Evolutionary conservation across 2,329 filamentous ascomycete species (phyloP).

Genomic region (Chalaropsis thielavioides): DNA sequence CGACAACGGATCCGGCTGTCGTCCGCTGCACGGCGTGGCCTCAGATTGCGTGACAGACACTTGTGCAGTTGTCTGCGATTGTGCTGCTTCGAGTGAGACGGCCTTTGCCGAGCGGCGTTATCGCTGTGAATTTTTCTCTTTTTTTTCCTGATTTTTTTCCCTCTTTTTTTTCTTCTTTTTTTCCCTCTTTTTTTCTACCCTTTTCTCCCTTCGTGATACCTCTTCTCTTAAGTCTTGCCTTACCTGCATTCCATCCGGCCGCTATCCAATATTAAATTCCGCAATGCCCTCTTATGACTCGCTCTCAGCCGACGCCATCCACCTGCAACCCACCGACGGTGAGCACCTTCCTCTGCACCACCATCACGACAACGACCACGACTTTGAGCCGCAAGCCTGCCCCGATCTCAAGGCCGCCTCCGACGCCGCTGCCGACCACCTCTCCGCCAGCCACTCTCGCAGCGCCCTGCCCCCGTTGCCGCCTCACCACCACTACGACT

Average conservation of each 20-base stretch:
- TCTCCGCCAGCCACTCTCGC: background rate
- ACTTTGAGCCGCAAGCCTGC: slow-evolving; percentile 1
- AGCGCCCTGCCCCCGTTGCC: background rate
- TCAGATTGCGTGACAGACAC: too few species aligned
- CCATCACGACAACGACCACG: slow-evolving; percentile 6
- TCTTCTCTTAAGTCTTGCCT: background rate
- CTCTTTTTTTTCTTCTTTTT: background rate
- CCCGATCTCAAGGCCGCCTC: too few species aligned
- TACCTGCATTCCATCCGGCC: background rate
- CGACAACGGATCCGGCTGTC: too few species aligned
- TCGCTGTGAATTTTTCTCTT: too few species aligned
- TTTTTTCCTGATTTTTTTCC: background rate
- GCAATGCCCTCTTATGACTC: slow-evolving; percentile 17
- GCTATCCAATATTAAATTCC: slow-evolving; percentile 3
- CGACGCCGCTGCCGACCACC: background rate
- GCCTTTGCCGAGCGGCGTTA: too few species aligned
- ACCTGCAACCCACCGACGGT: slow-evolving; percentile 13
- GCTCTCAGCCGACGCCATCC: slow-evolving; percentile 9
- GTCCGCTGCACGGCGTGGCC: too few species aligned
- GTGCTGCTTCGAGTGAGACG: too few species aligned
- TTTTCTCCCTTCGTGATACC: slow-evolving; percentile 13
- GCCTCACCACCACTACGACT: slow-evolving; percentile 16
- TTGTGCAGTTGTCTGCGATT: too few species aligned
- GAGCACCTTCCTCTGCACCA: slow-evolving; percentile 11
- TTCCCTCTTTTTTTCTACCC: slow-evolving; percentile 12